Conservation (phyloP, 176 grass and related monocot species). For the Typha latifolia region DNA sequence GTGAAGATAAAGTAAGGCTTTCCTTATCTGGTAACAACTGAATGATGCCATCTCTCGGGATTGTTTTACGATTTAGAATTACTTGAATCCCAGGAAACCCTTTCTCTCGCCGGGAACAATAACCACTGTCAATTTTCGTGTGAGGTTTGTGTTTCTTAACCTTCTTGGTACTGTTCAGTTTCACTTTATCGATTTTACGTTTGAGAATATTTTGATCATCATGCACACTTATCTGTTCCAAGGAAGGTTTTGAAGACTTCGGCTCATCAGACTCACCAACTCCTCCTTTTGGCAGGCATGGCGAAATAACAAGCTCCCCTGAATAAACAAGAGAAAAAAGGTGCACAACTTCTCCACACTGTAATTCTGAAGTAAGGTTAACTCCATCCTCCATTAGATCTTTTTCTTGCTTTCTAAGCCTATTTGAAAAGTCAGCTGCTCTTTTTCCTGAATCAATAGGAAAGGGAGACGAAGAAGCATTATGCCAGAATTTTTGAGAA, state of each 20-base stretch:
- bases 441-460: slow-evolving; percentile 79
- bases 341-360: slow-evolving; percentile 75
- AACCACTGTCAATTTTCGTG: slow-evolving; percentile 44
- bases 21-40: slow-evolving; percentile 26
- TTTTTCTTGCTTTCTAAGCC: slow-evolving; percentile 55
- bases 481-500: slow-evolving; percentile 65
- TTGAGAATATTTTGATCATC: slow-evolving; percentile 28
- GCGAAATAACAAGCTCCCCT: slow-evolving; percentile 49
- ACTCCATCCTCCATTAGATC: slow-evolving; percentile 26
- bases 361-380: slow-evolving; percentile 61
- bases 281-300: slow-evolving; percentile 61
- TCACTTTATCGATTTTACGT: slow-evolving; percentile 35
- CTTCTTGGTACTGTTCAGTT: slow-evolving; percentile 25
- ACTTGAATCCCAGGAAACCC: slow-evolving; percentile 83
- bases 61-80: slow-evolving; percentile 42
- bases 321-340: slow-evolving; percentile 63
- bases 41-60: slow-evolving; percentile 20
- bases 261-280: slow-evolving; percentile 80
- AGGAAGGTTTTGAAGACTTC: slow-evolving; percentile 24
- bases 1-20: slow-evolving; percentile 34
- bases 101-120: slow-evolving; percentile 68
- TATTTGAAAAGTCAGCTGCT: slow-evolving; percentile 48
- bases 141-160: slow-evolving; percentile 61
- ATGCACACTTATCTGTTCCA: slow-evolving; percentile 19
- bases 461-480: slow-evolving; percentile 66